These are phyloP conservation scores for Hortaea werneckii DNA, from an alignment of 2,329 filamentous ascomycete genomes.

Conservation along the genomic window DNA sequence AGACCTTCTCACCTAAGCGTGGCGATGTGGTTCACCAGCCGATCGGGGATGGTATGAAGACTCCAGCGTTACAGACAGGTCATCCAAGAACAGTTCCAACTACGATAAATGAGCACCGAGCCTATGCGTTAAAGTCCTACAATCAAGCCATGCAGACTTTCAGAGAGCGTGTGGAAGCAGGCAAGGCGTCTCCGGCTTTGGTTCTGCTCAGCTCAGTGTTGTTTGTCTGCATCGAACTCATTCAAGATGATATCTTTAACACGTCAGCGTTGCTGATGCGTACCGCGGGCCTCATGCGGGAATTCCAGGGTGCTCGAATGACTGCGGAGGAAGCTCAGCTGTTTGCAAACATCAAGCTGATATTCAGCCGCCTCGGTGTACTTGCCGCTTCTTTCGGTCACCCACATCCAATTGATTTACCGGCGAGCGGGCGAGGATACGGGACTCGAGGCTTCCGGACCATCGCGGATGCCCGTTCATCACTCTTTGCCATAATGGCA, in stretches of 20 bases:
- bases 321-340: slow-evolving; percentile 1
- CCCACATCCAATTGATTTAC: slow-evolving; percentile 1
- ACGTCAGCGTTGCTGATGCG: slow-evolving; percentile 14
- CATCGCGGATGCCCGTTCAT: slow-evolving; percentile 2
- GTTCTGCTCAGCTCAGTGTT: slow-evolving; percentile 17
- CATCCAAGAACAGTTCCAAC: background rate
- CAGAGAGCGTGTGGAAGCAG: slow-evolving; percentile 4
- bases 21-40: background rate
- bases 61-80: background rate
- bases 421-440: background rate
- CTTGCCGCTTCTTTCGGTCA: slow-evolving; percentile 10
- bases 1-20: slow-evolving; percentile 4
- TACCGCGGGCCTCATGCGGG: slow-evolving; percentile 8
- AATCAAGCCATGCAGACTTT: slow-evolving; percentile 15
- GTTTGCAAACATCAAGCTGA: slow-evolving; percentile 6
- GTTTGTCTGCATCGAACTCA: slow-evolving; percentile 20
- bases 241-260: slow-evolving; percentile 14
- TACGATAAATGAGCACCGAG: slow-evolving; percentile 7
- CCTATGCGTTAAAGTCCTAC: slow-evolving; percentile 13
- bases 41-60: background rate
- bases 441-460: background rate
- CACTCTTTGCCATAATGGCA: slow-evolving; percentile 3
- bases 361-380: slow-evolving; percentile 12
- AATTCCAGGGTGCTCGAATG: slow-evolving; percentile 4
- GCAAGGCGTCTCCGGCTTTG: slow-evolving; percentile 8